Conservation (phyloP, 257 asterid species). For the Lycium barbarum region DNA sequence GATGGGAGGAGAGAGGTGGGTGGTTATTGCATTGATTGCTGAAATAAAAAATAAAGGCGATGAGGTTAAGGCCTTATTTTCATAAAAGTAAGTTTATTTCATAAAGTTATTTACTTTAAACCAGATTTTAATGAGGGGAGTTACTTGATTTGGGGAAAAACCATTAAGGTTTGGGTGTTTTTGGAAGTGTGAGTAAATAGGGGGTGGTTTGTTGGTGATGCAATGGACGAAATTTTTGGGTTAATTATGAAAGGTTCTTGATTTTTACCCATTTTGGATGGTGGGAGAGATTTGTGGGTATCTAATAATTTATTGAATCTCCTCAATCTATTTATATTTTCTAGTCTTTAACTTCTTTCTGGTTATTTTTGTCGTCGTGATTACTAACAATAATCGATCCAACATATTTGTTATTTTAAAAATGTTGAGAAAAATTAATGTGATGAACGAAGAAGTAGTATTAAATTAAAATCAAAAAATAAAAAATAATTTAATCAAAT, state of each 20-base stretch:
- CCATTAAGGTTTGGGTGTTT: constrained; percentile 27
- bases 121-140: not conserved
- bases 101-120: not conserved
- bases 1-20: not conserved
- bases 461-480: no score
- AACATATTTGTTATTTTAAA: no score
- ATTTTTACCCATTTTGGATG: constrained; percentile 33
- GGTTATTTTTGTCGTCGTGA: no score
- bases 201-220: constrained; percentile 45
- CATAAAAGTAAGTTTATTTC: not conserved
- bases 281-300: constrained; percentile 42
- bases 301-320: constrained; percentile 26
- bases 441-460: no score
- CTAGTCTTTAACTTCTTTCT: no score
- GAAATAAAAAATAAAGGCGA: not conserved
- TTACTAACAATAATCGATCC: no score
- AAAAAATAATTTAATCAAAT: no score
- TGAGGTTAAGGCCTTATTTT: constrained; percentile 26
- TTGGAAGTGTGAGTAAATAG: not conserved
- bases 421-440: no score
- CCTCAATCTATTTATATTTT: not conserved
- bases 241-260: constrained; percentile 38
- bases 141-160: constrained; percentile 20
- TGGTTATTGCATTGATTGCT: constrained; percentile 7
- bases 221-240: constrained; percentile 41